These are phyloP conservation scores for Oryza nivara DNA, from an alignment of 176 grass and related monocot species.

Conservation along the genomic window DNA sequence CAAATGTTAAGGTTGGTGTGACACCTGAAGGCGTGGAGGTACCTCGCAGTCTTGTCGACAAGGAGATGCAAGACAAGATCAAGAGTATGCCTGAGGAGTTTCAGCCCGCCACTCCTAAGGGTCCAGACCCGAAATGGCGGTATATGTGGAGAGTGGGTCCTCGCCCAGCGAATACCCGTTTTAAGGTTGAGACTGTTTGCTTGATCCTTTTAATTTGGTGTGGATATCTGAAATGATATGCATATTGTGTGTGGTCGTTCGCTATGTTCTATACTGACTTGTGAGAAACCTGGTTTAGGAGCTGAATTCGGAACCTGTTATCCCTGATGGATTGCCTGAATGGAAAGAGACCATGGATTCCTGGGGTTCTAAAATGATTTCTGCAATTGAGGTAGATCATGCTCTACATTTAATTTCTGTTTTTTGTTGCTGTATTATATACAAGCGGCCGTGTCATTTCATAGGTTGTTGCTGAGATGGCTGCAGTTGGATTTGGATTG, in stretches of 20 bases:
- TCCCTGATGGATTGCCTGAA: conserved; percentile 89
- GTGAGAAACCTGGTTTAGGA: conserved; percentile 54
- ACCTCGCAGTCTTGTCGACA: conserved; percentile 87
- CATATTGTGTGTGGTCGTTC: background rate
- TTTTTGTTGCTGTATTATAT: background rate
- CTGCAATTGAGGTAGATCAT: conserved; percentile 74
- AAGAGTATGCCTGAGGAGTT: conserved; percentile 72
- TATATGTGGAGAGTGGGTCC: conserved; percentile 99
- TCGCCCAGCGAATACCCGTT: conserved; percentile 69
- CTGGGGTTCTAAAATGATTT: conserved; percentile 97
- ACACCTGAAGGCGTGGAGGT: conserved; percentile 97
- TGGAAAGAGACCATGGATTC: conserved; percentile 97
- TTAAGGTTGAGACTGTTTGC: conserved; percentile 59
- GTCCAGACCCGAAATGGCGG: conserved; percentile 94
- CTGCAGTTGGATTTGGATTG: conserved; percentile 88
- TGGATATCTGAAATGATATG: background rate
- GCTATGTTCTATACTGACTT: background rate
- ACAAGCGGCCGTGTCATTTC: background rate
- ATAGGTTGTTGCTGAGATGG: conserved; percentile 96
- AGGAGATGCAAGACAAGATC: conserved; percentile 81
- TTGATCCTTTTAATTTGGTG: background rate
- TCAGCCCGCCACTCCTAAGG: conserved; percentile 72
- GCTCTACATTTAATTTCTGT: no score
- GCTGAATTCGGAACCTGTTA: conserved; percentile 92
- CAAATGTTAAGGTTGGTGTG: conserved; percentile 71